Conservation (phyloP, 169 alveolate genomes). For the Eimeria falciformis region DNA sequence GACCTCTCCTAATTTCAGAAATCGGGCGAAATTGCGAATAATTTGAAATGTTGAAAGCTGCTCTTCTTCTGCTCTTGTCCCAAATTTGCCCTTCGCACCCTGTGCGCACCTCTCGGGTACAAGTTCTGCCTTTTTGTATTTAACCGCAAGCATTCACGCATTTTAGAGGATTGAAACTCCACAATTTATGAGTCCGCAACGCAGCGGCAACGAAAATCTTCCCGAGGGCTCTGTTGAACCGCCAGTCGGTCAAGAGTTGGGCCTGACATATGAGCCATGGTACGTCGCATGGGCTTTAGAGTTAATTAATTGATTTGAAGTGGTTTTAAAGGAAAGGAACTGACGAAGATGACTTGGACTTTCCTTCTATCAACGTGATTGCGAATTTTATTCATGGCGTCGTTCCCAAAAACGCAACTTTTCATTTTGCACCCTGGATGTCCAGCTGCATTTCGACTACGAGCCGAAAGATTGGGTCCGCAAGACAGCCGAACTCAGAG, state of each 20-base stretch:
- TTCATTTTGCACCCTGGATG: background rate
- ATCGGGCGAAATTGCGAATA: background rate
- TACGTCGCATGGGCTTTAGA: background rate
- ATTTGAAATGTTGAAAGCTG: too few species aligned
- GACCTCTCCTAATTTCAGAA: too few species aligned
- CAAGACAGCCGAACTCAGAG: constrained; percentile 8
- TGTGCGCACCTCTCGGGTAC: background rate
- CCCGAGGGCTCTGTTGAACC: constrained; percentile 54
- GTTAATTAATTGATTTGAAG: too few species aligned
- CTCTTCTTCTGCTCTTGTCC: too few species aligned
- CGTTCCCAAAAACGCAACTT: background rate
- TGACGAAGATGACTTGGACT: constrained; percentile 68
- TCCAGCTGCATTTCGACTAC: constrained; percentile 68
- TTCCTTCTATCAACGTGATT: constrained; percentile 23
- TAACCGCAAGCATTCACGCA: background rate
- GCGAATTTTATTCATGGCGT: background rate
- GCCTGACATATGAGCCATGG: constrained; percentile 72
- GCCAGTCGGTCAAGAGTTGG: constrained; percentile 25
- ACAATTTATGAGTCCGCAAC: constrained; percentile 69
- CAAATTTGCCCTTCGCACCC: too few species aligned
- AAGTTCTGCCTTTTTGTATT: background rate
- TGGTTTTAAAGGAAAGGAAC: constrained; percentile 26
- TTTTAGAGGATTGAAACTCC: too few species aligned
- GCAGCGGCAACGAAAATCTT: constrained; percentile 68
- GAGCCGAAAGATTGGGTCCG: constrained; percentile 77